These are phyloP conservation scores for Sesbania bispinosa DNA, from an alignment of 306 rosid genomes.

Conservation along the genomic window DNA sequence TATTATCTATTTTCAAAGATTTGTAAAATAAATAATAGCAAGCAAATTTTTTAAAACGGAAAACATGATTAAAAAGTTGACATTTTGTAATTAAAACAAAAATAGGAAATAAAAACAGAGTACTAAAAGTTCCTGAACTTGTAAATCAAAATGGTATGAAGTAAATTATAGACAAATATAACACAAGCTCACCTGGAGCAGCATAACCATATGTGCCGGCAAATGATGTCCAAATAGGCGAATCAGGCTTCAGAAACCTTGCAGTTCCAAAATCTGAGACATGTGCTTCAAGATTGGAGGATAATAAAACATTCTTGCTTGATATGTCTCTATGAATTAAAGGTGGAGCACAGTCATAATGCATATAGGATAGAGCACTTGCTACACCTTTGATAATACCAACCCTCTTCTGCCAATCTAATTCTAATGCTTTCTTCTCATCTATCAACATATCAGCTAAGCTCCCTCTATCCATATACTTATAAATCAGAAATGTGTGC, in stretches of 20 bases:
- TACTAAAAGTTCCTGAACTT: not conserved
- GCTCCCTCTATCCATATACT: constrained; percentile 45
- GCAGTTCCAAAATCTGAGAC: constrained; percentile 53
- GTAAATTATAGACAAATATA: not conserved
- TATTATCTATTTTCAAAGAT: no score
- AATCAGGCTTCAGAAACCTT: constrained; percentile 37
- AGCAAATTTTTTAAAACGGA: no score
- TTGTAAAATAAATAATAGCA: no score
- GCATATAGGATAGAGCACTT: constrained; percentile 35
- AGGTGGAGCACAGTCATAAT: constrained; percentile 30
- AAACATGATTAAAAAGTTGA: no score
- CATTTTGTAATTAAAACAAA: no score
- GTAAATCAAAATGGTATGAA: not conserved
- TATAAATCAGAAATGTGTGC: constrained; percentile 42
- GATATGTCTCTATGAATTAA: constrained; percentile 49
- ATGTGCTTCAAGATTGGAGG: constrained; percentile 26
- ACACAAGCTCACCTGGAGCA: constrained; percentile 40
- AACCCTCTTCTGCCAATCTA: constrained; percentile 41
- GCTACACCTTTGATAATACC: constrained; percentile 38
- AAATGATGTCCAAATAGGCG: constrained; percentile 40
- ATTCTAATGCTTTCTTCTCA: constrained; percentile 28
- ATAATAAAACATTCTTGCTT: constrained; percentile 37
- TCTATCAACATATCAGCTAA: constrained; percentile 18
- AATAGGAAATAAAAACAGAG: no score
- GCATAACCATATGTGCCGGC: constrained; percentile 48